Evolutionary conservation across 495 filamentous ascomycete genomes (phyloP).

Genomic region (Xylaria acuta): DNA sequence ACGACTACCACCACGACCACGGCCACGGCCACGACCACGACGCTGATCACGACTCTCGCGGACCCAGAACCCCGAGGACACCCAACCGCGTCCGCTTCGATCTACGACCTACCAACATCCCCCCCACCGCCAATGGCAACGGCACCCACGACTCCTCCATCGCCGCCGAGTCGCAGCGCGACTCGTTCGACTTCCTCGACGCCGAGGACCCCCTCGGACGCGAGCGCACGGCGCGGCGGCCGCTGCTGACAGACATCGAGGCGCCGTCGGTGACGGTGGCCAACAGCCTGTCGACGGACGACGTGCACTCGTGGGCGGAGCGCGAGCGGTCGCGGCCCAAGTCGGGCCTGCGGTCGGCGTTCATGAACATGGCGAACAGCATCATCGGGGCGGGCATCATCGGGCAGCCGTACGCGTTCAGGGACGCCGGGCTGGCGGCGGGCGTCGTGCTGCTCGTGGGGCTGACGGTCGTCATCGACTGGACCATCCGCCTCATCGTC

Average conservation of each 20-base stretch:
- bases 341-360: conserved; percentile 59
- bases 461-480: conserved; percentile 87
- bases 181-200: conserved; percentile 49
- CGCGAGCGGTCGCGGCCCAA: conserved; percentile 55
- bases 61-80: conserved; percentile 72
- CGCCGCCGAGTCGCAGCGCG: conserved; percentile 39
- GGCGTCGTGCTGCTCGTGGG: conserved; percentile 78
- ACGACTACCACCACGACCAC: conserved; percentile 28
- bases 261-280: conserved; percentile 88
- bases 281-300: conserved; percentile 46
- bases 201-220: conserved; percentile 50
- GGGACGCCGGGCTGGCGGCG: conserved; percentile 82
- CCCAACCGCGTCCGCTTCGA: conserved; percentile 89
- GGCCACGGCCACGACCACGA: conserved; percentile 30
- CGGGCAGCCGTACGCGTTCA: conserved; percentile 93
- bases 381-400: conserved; percentile 99
- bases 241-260: conserved; percentile 84
- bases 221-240: conserved; percentile 55
- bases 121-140: conserved; percentile 38
- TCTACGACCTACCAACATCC: conserved; percentile 58
- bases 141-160: conserved; percentile 25
- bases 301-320: conserved; percentile 50
- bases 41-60: conserved; percentile 23
- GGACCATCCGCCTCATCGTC: conserved; percentile 96
- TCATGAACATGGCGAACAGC: conserved; percentile 99